These are phyloP conservation scores for Agrostemma githago DNA, from an alignment of 148 eudicot species.

Conservation along the genomic window DNA sequence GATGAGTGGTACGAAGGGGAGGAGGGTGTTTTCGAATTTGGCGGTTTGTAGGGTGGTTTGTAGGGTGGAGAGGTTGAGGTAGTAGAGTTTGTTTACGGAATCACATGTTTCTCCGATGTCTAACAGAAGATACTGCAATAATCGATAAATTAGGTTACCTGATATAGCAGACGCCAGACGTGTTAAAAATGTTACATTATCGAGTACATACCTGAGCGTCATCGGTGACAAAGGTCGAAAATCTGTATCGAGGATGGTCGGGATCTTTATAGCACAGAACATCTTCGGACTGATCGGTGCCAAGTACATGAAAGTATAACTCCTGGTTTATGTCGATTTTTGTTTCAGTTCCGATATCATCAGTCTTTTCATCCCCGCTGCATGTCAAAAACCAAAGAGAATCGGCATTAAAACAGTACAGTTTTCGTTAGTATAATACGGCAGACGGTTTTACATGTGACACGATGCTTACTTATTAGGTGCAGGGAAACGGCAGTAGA, in stretches of 20 bases:
- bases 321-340: slow-evolving; percentile 64
- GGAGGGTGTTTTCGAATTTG: slow-evolving; percentile 30
- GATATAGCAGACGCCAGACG: too few species aligned
- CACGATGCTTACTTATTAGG: slow-evolving; percentile 54
- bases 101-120: slow-evolving; percentile 54
- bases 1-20: slow-evolving; percentile 70
- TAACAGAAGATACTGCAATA: slow-evolving; percentile 69
- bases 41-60: slow-evolving; percentile 43
- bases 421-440: not conserved
- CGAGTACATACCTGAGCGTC: slow-evolving; percentile 65
- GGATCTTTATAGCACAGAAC: slow-evolving; percentile 80
- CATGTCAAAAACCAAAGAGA: not conserved
- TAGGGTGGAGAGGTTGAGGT: slow-evolving; percentile 49
- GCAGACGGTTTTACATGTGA: not conserved
- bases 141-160: too few species aligned
- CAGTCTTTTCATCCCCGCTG: slow-evolving; percentile 42
- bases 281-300: slow-evolving; percentile 83
- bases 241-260: slow-evolving; percentile 53
- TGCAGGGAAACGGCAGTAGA: slow-evolving; percentile 78
- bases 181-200: too few species aligned
- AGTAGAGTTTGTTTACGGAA: slow-evolving; percentile 73
- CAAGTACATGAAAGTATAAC: slow-evolving; percentile 73
- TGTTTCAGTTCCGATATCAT: slow-evolving; percentile 80
- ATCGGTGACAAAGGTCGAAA: slow-evolving; percentile 54
- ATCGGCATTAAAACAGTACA: not conserved